Evolutionary conservation across 1,139 yeast species (phyloP), one percentile per base, ranked within the genome.

Genomic region (Pichia sp.): DNA sequence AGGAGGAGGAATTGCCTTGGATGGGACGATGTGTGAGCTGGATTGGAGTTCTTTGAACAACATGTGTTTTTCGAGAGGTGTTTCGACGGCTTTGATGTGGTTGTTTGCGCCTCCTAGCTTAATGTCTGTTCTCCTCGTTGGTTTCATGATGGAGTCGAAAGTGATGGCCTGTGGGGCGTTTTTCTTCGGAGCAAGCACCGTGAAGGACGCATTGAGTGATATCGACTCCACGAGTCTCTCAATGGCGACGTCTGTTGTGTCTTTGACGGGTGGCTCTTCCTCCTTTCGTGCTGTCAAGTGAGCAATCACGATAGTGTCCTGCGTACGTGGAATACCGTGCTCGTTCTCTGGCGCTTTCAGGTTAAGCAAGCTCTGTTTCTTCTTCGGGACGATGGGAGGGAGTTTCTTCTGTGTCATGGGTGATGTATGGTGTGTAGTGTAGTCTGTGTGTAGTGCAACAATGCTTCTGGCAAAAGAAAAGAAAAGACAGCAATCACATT

Each of bases 101-200:
- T 21, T 24, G 19, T 21, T 33, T 10, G n/a, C n/a, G n/a, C 18
- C 21, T 10, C 39, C 21, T 9, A 37, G 5, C 10, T 24, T 30
- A 3, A 45, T 39, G 20, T 51, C 55, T 4, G 32, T 36, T 21
- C 55, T 45, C 3, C 10, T 15, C 8, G 30, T 22, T 3, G 51
- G 45, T 31, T 52, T 53, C 50, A 57, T 47, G 6, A 58, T 42
- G 32, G 58, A 60, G 12, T 58, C 61, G 15, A 45, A 55, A 30
- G 40, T 53, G 18, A 62, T 52, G 4, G 58, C 53, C 34, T 52
- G 41, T 2, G 65, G 64, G 33, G 48, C 61, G 9, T 55, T 46
- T 6, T 38, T 17, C 6, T 24, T 35, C 20, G 39, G 41, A 34
- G 39, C 44, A 1, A 38, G 24, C 10, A 47, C 46, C 18, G 46